Base-by-base conservation (phyloP, 345 rosid genomes). In the Hevea brasiliensis region DNA sequence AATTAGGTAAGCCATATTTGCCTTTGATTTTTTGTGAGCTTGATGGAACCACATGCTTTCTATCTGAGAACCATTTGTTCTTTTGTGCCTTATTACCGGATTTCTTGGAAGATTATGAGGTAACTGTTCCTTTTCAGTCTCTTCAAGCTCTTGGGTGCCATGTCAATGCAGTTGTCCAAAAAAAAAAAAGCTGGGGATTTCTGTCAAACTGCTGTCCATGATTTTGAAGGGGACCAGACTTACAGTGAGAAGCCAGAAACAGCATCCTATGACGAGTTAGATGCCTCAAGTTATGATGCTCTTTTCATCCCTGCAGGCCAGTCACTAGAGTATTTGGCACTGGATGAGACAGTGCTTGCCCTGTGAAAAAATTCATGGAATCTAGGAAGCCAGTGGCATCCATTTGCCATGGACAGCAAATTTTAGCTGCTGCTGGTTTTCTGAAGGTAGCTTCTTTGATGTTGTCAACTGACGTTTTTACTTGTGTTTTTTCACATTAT, bases 211-310 rank as follows among this genome's bases (percentile, higher is more conserved):
- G 97, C 98, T 42, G 74, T 94, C 72, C 98, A 94, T 78, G 98
- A 92, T 79, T 94, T 92, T 74, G 98, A 94, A 85, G 97, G 97
- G 68, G 98, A 94, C 73, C 98, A 94, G 70, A 92, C 98, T 63
- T 94, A 92, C 85, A 94, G 91, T 53, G 97, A 92, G 82, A 94
- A 94, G 79, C 93, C 92, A 20, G 97, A 57, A 71, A 94, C 89
- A 41, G 89, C 90, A 61, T 45, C 76, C 68, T 92, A 81, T 72
- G 90, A 88, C 71, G 87, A 74, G 13, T n/a, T 89, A 41, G 77
- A 85, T 68, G 88, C 85, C 73, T 81, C 93, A 0, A 77, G 87
- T 65, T 94, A 94, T 80, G 97, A 94, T 84, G 97, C 98, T 75
- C 95, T 94, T 70, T 93, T 90, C 55, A 86, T 94, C 53, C 97